Evolutionary conservation across 108 stramenopile genomes (phyloP).

Genomic region (Aurantiochytrium sp.): DNA sequence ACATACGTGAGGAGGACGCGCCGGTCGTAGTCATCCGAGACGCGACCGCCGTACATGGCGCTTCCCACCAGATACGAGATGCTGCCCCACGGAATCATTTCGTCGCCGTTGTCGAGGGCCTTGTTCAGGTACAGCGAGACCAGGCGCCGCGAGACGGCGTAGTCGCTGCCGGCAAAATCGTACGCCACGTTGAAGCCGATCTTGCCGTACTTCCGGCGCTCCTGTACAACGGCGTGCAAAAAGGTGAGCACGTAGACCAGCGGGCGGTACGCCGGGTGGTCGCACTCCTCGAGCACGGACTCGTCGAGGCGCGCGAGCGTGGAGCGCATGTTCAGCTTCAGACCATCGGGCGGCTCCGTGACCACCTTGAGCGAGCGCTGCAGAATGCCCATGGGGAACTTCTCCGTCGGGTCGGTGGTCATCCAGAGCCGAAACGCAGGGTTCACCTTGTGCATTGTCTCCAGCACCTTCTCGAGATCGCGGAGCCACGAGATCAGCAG

Average conservation of each 20-base stretch:
- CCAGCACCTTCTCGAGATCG: conserved; percentile 57
- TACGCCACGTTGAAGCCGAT: conserved; percentile 70
- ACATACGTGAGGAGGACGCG: conserved; percentile 63
- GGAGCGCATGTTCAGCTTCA: conserved; percentile 68
- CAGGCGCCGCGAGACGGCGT: conserved; percentile 56
- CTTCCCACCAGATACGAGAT: conserved; percentile 67
- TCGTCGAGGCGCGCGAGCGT: conserved; percentile 56
- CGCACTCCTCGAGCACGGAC: conserved; percentile 59
- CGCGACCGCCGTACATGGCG: conserved; percentile 71
- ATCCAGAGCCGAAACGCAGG: conserved; percentile 68
- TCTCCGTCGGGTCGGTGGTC: conserved; percentile 70
- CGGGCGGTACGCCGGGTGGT: conserved; percentile 62
- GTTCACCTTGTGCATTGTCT: conserved; percentile 47
- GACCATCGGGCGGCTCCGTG: conserved; percentile 70
- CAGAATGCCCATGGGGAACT: conserved; percentile 68
- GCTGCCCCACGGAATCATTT: conserved; percentile 67
- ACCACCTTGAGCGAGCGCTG: conserved; percentile 68
- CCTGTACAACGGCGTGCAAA: conserved; percentile 67
- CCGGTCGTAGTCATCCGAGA: conserved; percentile 66
- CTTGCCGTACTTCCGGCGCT: conserved; percentile 68
- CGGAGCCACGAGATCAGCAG: conserved; percentile 64
- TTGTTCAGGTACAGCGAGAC: conserved; percentile 59
- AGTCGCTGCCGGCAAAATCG: conserved; percentile 69
- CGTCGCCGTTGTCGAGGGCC: conserved; percentile 60
- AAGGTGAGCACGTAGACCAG: conserved; percentile 64